phyloP scores from a whole-genome alignment of 495 filamentous ascomycete genomes.

The Aspergillus campestris region DNA sequence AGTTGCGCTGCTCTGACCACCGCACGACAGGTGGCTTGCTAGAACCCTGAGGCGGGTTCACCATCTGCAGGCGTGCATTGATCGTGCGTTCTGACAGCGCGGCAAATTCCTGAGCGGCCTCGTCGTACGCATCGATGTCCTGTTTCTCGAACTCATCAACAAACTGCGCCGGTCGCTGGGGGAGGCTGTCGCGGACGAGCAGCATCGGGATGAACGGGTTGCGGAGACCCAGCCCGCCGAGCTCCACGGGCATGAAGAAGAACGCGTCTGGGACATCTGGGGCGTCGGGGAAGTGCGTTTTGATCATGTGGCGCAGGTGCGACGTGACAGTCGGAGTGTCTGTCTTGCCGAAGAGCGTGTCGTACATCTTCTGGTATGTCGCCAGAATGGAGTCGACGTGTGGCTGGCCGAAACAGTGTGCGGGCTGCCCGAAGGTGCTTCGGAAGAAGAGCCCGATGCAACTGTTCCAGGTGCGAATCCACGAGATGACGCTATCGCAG shows the following conservation, averaged over 20 bases:
- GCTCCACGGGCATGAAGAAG: constrained; percentile 42
- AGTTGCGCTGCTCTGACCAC: constrained; percentile 15
- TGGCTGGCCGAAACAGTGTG: constrained; percentile 46
- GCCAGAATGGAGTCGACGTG: constrained; percentile 50
- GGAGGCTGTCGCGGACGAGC: constrained; percentile 26
- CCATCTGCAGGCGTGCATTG: constrained; percentile 1
- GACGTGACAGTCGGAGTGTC: constrained; percentile 35
- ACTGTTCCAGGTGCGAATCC: constrained; percentile 54
- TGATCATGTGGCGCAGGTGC: constrained; percentile 42
- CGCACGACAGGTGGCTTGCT: neutral
- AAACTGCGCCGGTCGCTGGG: constrained; percentile 19
- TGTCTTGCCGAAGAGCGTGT: constrained; percentile 32
- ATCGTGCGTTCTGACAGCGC: constrained; percentile 6
- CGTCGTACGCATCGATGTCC: constrained; percentile 30
- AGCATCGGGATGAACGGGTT: constrained; percentile 46
- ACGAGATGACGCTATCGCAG: constrained; percentile 42
- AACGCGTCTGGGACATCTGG: constrained; percentile 49
- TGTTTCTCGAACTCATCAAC: constrained; percentile 27
- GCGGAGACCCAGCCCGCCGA: constrained; percentile 47
- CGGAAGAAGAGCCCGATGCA: constrained; percentile 51
- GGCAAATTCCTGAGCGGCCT: constrained; percentile 23
- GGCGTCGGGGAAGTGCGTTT: constrained; percentile 38
- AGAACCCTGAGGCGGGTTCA: neutral
- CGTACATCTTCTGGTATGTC: constrained; percentile 46
- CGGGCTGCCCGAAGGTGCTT: constrained; percentile 49